phyloP scores from a whole-genome alignment of 1,284 basidiomycete species.

The Sporisorium iseilematis-ciliati region DNA sequence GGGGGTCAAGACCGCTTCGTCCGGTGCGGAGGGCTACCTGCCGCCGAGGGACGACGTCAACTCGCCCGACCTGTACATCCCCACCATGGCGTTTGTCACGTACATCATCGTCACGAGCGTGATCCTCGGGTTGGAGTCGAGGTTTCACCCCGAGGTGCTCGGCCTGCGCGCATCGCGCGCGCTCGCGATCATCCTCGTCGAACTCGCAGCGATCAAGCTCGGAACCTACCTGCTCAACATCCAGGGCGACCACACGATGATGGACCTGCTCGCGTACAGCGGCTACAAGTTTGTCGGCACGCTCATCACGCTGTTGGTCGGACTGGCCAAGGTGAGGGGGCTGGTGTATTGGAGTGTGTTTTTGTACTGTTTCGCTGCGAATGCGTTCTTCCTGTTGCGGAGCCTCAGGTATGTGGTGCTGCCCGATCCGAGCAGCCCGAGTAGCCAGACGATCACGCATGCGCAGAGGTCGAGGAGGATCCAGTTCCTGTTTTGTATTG shows the following conservation, averaged over 20 bases:
- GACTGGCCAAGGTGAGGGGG: constrained; percentile 70
- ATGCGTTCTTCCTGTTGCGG: constrained; percentile 89
- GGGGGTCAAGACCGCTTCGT: constrained; percentile 29
- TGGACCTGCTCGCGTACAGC: constrained; percentile 78
- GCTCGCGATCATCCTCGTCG: constrained; percentile 71
- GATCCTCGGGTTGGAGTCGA: constrained; percentile 83
- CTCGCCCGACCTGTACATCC: constrained; percentile 95
- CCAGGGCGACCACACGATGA: constrained; percentile 76
- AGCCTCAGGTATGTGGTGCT: constrained; percentile 85
- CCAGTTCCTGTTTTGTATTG: constrained; percentile 81
- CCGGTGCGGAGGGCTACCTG: constrained; percentile 74
- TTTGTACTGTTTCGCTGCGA: constrained; percentile 85
- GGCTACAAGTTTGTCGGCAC: constrained; percentile 92
- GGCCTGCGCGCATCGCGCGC: constrained; percentile 88
- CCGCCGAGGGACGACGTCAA: constrained; percentile 94
- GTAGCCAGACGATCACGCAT: constrained; percentile 79
- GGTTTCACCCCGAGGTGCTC: constrained; percentile 90
- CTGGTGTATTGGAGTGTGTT: constrained; percentile 80
- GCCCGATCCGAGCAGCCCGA: constrained; percentile 74
- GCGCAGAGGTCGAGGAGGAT: constrained; percentile 84
- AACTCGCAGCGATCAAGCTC: constrained; percentile 88
- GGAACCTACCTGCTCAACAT: constrained; percentile 92
- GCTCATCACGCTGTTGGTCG: constrained; percentile 60
- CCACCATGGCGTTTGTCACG: constrained; percentile 94
- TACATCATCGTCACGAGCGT: constrained; percentile 88